Percentiles rank a stretch among this genome's conserved stretches.
phyloP scores from a whole-genome alignment of 2,329 filamentous ascomycete genomes.

The Aspergillus sp. region DNA sequence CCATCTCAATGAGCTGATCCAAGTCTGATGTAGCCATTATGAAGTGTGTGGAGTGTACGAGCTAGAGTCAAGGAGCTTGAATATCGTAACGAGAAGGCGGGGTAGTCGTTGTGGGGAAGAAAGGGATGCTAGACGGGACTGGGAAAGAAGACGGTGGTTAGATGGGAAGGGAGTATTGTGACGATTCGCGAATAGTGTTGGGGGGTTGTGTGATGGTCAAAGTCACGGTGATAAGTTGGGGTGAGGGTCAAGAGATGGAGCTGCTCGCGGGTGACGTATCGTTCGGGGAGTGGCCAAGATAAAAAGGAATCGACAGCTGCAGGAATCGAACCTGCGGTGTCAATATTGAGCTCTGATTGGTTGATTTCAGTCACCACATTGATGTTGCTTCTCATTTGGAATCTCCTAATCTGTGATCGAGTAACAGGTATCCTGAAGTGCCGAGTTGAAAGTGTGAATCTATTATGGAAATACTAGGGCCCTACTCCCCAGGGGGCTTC shows the following conservation, averaged over 20 bases:
- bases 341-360: no score
- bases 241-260: neutral
- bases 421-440: no score
- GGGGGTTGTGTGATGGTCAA: neutral
- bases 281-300: neutral
- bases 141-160: neutral
- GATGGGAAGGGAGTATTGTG: no score
- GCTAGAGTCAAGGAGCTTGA: neutral
- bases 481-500: no score
- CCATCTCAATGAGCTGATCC: constrained; percentile 64
- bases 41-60: neutral
- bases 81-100: neutral
- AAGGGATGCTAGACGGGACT: no score
- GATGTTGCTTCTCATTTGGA: no score
- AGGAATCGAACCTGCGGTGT: neutral
- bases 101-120: neutral
- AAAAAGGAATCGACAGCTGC: neutral
- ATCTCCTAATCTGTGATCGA: no score
- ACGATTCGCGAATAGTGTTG: neutral
- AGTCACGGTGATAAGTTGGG: no score
- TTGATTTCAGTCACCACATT: no score
- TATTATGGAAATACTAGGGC: no score
- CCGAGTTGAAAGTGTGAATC: no score
- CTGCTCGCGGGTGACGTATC: constrained; percentile 10
- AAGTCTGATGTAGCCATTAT: constrained; percentile 52